phyloP scores from a whole-genome alignment of 805 yeast genomes.

The Suhomyces vadensis region DNA sequence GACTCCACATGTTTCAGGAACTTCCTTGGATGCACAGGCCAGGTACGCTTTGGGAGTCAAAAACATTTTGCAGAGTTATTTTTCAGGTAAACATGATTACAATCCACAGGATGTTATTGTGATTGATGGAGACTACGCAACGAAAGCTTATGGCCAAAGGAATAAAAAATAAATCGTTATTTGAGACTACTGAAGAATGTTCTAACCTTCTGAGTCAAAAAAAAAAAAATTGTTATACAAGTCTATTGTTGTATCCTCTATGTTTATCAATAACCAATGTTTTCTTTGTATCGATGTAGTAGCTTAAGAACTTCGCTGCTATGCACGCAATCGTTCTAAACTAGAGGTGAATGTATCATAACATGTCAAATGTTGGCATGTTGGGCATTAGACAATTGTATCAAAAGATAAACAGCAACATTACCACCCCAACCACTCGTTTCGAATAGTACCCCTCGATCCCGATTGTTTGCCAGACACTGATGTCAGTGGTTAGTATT shows the following conservation, averaged over 20 bases:
- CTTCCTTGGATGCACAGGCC: constrained; percentile 76
- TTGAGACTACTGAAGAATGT: too few species aligned
- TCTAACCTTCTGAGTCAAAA: neutral
- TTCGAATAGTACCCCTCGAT: too few species aligned
- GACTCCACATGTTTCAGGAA: constrained; percentile 83
- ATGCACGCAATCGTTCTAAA: too few species aligned
- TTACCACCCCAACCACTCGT: too few species aligned
- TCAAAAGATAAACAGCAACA: too few species aligned
- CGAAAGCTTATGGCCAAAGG: constrained; percentile 66
- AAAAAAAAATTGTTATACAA: neutral
- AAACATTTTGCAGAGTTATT: constrained; percentile 62
- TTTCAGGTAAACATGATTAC: constrained; percentile 63
- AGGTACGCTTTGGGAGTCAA: constrained; percentile 72
- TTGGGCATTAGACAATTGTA: too few species aligned
- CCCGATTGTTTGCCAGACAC: too few species aligned
- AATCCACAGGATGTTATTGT: constrained; percentile 76
- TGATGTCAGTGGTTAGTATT: too few species aligned
- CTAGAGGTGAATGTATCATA: too few species aligned
- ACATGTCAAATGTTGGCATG: too few species aligned
- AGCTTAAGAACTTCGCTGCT: too few species aligned
- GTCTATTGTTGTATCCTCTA: neutral
- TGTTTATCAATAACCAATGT: neutral
- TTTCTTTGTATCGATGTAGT: too few species aligned
- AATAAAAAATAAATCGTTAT: constrained; percentile 14
- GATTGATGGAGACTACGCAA: constrained; percentile 69